phyloP scores from a whole-genome alignment of 2,329 filamentous ascomycete species.

The Botrytis tulipae region DNA sequence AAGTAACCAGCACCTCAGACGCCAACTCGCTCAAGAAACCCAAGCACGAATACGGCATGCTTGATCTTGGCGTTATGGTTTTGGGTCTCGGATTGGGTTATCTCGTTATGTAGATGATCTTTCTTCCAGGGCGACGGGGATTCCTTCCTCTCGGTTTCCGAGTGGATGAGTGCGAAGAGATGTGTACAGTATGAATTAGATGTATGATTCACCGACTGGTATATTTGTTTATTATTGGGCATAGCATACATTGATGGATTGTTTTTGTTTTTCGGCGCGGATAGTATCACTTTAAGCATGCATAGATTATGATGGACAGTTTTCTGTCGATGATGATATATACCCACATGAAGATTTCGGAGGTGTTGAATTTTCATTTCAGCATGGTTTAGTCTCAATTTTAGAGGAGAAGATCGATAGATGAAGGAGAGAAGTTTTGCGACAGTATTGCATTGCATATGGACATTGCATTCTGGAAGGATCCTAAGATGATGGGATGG shows the following conservation, averaged over 20 bases:
- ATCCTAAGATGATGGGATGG: neutral
- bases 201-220: neutral
- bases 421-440: neutral
- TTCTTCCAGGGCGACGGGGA: too few relatives aligned
- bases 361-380: neutral
- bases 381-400: neutral
- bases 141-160: neutral
- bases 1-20: constrained; percentile 28
- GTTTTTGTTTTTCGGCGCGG: neutral
- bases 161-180: too few relatives aligned
- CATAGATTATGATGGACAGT: neutral
- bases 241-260: too few relatives aligned
- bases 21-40: constrained; percentile 26
- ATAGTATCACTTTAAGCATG: neutral
- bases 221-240: neutral
- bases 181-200: neutral
- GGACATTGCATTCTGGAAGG: neutral
- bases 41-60: constrained; percentile 32
- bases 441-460: neutral
- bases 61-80: constrained; percentile 35
- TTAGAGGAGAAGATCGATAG: neutral
- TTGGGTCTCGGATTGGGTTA: constrained; percentile 38
- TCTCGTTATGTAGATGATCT: constrained; percentile 36
- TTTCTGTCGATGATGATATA: constrained; percentile 3
- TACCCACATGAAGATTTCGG: neutral